Conservation (phyloP, 73 alveolate genomes). For the Paramecium caudatum region DNA sequence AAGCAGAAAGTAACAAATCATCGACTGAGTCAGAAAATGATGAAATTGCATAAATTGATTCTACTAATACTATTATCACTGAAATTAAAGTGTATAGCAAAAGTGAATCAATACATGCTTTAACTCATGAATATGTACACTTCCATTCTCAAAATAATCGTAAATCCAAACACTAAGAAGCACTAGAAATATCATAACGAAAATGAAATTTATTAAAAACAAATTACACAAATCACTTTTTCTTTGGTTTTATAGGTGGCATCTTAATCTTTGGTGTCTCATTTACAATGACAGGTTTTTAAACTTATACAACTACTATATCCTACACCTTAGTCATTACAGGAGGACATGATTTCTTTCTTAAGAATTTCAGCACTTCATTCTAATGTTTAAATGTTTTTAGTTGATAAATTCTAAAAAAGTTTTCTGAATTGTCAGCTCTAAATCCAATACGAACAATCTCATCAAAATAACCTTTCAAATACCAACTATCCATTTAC, state of each 20-base stretch:
- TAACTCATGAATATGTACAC: neutral
- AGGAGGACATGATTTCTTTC: conserved; percentile 32
- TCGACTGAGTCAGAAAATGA: conserved; percentile 54
- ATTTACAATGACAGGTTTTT: too few species aligned
- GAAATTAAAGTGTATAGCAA: neutral
- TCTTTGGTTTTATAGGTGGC: too few species aligned
- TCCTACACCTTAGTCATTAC: too few species aligned
- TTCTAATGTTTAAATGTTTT: conserved; percentile 15
- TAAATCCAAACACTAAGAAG: neutral
- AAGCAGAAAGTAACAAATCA: neutral
- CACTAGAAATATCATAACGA: too few species aligned
- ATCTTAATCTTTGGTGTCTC: too few species aligned
- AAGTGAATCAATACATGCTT: neutral
- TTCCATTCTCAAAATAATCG: conserved; percentile 4
- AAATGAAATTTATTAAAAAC: too few species aligned
- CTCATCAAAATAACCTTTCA: conserved; percentile 56
- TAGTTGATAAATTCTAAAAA: conserved; percentile 31
- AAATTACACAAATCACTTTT: too few species aligned
- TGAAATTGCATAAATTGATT: neutral
- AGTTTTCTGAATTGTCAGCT: conserved; percentile 27
- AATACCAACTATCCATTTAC: conserved; percentile 68
- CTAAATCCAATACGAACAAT: conserved; percentile 23
- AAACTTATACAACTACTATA: too few species aligned
- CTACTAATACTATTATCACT: neutral
- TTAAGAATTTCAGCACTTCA: neutral